Evolutionary conservation across 176 grass and related monocot species (phyloP), one percentile per base, ranked within the genome.

Genomic region (Oryza coarctata): DNA sequence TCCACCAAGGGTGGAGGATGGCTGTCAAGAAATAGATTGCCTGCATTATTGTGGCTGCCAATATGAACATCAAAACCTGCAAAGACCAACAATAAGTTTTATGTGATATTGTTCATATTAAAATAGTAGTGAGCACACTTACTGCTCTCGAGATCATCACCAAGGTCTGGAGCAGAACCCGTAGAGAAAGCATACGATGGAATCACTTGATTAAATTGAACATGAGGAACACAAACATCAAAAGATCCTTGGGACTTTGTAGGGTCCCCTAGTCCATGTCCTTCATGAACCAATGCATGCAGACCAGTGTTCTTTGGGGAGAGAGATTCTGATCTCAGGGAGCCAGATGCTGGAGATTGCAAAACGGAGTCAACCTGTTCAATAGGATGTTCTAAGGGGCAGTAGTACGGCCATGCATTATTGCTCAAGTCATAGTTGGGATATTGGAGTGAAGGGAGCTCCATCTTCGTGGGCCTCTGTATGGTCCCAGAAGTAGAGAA

Each of bases 371-470:
- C 49, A 70, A 28, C 27, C 25, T 29, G 69, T 11, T 87, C 82
- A 63, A 68, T 7, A 69, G 67, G 65, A 77, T 82, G 61, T 75
- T 38, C 49, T 1, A 57, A 34, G 58, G 73, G 55, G 9, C 17
- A 20, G 2, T 47, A 20, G 68, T 20, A 5, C 38, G 32, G 25
- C 63, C 30, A 85, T 52, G 49, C 49, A 67, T 11, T 60, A 63
- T 71, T 72, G 68, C 25, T 75, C 63, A 12, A 7, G 73, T 63
- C 87, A 83, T 40, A 83, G 50, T 43, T 74, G 65, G 45, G 4
- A 89, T 14, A 39, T 94, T 94, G 92, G 92, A 94, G 0, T 92
- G 87, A 94, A 94, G 89, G 89, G 85, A 86, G 89, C 92, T 92
- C 92, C 14, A 65, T 70, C 65, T 94, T 84, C 67, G 70, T 44